Conservation (phyloP, 2,329 filamentous ascomycete species). For the Colletotrichum eremochloae region DNA sequence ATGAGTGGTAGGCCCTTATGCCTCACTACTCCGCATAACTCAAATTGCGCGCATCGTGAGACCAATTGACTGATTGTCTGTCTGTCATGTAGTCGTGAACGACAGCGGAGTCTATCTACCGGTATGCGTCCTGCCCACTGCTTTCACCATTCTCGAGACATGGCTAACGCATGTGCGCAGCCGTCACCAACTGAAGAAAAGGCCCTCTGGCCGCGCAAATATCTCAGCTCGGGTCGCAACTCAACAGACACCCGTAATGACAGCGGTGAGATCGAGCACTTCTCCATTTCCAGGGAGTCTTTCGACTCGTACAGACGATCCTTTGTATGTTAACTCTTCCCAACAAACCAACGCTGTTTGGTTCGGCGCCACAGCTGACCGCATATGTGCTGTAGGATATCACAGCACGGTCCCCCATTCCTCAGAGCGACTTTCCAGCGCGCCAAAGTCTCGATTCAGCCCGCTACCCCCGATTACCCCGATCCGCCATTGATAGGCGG, state of each 20-base stretch:
- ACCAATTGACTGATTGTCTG: conserved; percentile 47
- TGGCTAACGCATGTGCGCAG: conserved; percentile 57
- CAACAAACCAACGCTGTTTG: neutral
- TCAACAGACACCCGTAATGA: conserved; percentile 68
- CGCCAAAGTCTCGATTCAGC: conserved; percentile 87
- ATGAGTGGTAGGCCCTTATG: conserved; percentile 74
- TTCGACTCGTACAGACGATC: conserved; percentile 97
- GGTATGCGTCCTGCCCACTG: conserved; percentile 63
- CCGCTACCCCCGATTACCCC: conserved; percentile 71
- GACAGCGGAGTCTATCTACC: conserved; percentile 96
- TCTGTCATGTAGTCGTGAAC: conserved; percentile 79
- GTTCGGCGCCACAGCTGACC: conserved; percentile 14
- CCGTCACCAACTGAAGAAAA: conserved; percentile 93
- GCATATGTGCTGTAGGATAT: conserved; percentile 76
- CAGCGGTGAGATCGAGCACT: conserved; percentile 88
- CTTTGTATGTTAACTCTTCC: conserved; percentile 76
- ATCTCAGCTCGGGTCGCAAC: conserved; percentile 61
- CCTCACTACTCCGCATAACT: conserved; percentile 37
- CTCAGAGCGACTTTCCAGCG: conserved; percentile 69
- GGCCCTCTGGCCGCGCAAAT: conserved; percentile 77
- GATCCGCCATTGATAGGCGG: conserved; percentile 70
- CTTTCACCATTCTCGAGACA: conserved; percentile 40
- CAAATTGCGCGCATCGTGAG: conserved; percentile 43
- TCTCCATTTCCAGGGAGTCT: conserved; percentile 94
- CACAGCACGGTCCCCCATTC: conserved; percentile 84